Conservation (phyloP, 1,139 yeast species). For the Lodderomyces parapsilosis region DNA sequence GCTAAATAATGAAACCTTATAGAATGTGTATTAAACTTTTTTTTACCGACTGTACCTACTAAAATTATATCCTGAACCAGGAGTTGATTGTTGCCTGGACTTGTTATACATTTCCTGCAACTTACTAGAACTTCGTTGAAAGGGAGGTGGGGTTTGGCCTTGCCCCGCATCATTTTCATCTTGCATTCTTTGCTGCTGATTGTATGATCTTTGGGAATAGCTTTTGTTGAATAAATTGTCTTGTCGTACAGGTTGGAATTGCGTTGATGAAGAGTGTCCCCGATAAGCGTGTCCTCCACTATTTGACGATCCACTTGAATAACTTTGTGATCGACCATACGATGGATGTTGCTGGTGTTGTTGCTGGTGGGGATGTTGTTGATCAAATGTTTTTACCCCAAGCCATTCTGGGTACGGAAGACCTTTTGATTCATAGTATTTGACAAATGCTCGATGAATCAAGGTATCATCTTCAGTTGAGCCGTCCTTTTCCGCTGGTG, state of each 20-base stretch:
- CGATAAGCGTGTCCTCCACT: constrained; percentile 6
- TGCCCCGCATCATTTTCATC: constrained; percentile 4
- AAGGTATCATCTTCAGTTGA: constrained; percentile 38
- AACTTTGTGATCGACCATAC: constrained; percentile 5
- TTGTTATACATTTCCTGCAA: constrained; percentile 44
- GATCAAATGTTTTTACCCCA: constrained; percentile 25
- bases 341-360: constrained; percentile 7
- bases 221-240: constrained; percentile 23
- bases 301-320: background rate
- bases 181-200: constrained; percentile 14
- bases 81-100: constrained; percentile 42
- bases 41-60: constrained; percentile 6
- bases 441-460: constrained; percentile 46
- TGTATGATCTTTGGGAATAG: constrained; percentile 16
- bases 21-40: background rate
- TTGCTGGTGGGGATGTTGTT: constrained; percentile 9
- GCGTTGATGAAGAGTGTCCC: constrained; percentile 10
- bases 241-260: constrained; percentile 30
- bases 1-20: constrained; percentile 12
- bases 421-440: constrained; percentile 32
- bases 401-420: constrained; percentile 48
- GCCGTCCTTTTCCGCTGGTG: constrained; percentile 40
- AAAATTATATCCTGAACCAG: constrained; percentile 34
- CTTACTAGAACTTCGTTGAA: constrained; percentile 37
- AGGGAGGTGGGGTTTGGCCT: constrained; percentile 12